Conservation (phyloP, 192 early-diverging fungal genomes). For the Rhizophagus clarus region DNA sequence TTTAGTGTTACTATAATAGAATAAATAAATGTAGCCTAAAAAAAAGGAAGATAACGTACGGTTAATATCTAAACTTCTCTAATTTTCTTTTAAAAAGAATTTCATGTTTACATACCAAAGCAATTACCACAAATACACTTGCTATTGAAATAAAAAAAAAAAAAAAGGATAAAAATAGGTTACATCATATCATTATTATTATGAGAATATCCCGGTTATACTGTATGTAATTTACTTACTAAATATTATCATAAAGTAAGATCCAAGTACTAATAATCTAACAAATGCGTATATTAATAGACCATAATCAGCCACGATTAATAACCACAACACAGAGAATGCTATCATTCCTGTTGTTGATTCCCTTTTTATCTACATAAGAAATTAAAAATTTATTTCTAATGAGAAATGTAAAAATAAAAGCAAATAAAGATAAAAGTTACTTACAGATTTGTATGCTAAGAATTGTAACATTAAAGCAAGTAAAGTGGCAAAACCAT, state of each 20-base stretch:
- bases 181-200: too few relatives aligned
- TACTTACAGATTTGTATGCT: neutral
- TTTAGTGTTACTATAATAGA: neutral
- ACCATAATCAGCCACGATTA: neutral
- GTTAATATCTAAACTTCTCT: neutral
- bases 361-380: neutral
- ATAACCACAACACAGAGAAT: neutral
- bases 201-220: too few relatives aligned
- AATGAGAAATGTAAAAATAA: neutral
- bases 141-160: neutral
- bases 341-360: neutral
- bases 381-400: neutral
- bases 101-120: neutral
- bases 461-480: neutral
- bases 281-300: neutral
- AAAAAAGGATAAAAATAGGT: too few relatives aligned
- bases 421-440: neutral
- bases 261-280: neutral
- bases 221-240: neutral
- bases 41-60: neutral
- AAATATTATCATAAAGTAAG: neutral
- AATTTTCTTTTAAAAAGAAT: neutral
- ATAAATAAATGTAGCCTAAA: neutral
- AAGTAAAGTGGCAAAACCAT: neutral
- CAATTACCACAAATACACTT: neutral